Base-by-base conservation (phyloP, 2,329 filamentous ascomycete species). In the Monascus ruber region DNA sequence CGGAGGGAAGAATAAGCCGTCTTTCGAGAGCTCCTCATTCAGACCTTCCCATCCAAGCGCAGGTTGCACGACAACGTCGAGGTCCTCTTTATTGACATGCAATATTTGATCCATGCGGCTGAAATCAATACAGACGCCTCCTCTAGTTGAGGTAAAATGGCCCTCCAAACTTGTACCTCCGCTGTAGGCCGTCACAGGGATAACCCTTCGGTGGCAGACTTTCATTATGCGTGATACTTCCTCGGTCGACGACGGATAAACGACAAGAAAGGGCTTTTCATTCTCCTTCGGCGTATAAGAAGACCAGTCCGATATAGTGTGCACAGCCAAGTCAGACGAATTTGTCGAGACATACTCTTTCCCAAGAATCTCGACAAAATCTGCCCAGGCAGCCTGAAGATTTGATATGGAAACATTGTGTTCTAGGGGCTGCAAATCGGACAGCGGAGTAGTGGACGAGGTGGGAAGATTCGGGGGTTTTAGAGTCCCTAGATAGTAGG, bases 141-240 rank as follows among this genome's bases (percentile, higher is more conserved):
- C 83, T 48, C 79, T 70, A 10, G 86, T 94, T 2, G 86, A 77
- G 1, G 85, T 79, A 61, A 84, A 94, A 61, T 94, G 85, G 1
- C 88, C 88, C 63, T 95, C 88, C 27, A 95, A 69, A 53, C 83
- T 88, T 5, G 88, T 94, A 28, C 88, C 88, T 33, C 88, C 88
- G 41, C 81, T 86, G 65, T 87, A 94, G 2, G 81, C 82, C 3
- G 85, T 88, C 24, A 94, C 85, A 4, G 88, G 88, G 46, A 95
- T 91, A 41, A 73, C 72, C 32, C 88, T 72, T 53, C 69, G 63
- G 59, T 94, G 85, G 66, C 88, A 94, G 40, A 94, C 67, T 66
- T 89, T 88, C 81, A 94, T 89, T 43, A 95, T 77, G 46, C 73
- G 69, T n/a, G 83, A 82, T 6, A 94, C 86, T 51, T 95, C 81